Conservation (phyloP, 140 eudicot species). For the Stevia rebaudiana region DNA sequence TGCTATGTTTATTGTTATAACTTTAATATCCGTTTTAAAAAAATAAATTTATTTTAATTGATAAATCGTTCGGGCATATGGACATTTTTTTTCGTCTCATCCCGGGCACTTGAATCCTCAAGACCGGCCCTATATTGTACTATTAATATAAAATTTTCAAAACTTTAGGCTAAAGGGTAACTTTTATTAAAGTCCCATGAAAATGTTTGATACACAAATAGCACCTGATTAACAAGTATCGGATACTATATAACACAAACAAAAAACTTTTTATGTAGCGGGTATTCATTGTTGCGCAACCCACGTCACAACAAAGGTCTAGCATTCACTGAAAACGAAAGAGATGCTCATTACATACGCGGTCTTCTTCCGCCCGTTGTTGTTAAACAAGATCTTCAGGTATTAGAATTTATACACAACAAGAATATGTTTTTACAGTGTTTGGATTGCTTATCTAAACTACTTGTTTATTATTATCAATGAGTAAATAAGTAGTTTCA, state of each 20-base stretch:
- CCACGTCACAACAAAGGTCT: constrained; percentile 79
- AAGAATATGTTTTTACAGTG: neutral
- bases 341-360: constrained; percentile 67
- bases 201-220: neutral
- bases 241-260: neutral
- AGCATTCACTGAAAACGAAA: constrained; percentile 66
- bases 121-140: too few relatives aligned
- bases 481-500: too few relatives aligned
- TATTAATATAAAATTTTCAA: neutral
- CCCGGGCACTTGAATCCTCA: too few relatives aligned
- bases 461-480: too few relatives aligned
- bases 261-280: constrained; percentile 30
- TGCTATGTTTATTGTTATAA: too few relatives aligned
- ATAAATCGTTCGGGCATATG: too few relatives aligned
- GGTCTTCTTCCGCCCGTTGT: constrained; percentile 82
- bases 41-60: too few relatives aligned
- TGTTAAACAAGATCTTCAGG: constrained; percentile 68
- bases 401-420: constrained; percentile 11
- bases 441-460: too few relatives aligned
- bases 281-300: constrained; percentile 62
- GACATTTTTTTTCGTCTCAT: too few relatives aligned
- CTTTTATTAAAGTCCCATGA: too few relatives aligned
- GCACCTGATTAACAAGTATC: neutral
- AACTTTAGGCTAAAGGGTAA: neutral
- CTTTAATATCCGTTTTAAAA: too few relatives aligned